Conservation (phyloP, 2,329 filamentous ascomycete species). For the Tolypocladium tropicale region DNA sequence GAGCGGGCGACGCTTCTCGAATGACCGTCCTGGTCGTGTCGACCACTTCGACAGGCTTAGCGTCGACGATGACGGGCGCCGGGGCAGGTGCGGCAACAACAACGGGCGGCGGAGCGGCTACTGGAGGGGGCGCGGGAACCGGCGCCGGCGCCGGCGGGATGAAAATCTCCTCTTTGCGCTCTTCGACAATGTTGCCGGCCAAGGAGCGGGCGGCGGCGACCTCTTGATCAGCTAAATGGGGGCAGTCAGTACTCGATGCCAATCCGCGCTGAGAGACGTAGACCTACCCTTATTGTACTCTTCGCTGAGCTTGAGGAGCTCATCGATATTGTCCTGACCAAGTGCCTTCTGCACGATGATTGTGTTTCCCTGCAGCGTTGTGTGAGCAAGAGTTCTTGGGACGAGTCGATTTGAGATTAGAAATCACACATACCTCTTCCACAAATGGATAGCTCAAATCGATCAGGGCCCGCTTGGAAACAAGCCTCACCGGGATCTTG, state of each 20-base stretch:
- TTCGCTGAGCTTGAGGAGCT: slow-evolving; percentile 74
- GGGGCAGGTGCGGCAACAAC: slow-evolving; percentile 15
- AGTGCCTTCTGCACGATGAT: slow-evolving; percentile 77
- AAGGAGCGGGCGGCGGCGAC: slow-evolving; percentile 34
- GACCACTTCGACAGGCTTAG: slow-evolving; percentile 26
- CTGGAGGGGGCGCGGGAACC: not conserved
- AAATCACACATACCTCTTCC: slow-evolving; percentile 61
- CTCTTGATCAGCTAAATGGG: slow-evolving; percentile 30
- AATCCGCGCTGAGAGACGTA: too few species aligned
- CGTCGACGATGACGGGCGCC: slow-evolving; percentile 18
- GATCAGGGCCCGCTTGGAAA: slow-evolving; percentile 69
- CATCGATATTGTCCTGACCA: slow-evolving; percentile 84
- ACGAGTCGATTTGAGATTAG: not conserved
- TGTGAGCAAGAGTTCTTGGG: slow-evolving; percentile 4
- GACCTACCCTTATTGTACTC: slow-evolving; percentile 53
- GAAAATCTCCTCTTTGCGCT: slow-evolving; percentile 33
- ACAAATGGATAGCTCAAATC: slow-evolving; percentile 80
- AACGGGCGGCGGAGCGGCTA: slow-evolving; percentile 11
- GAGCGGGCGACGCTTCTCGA: slow-evolving; percentile 39
- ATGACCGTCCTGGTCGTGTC: slow-evolving; percentile 37
- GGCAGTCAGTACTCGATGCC: not conserved
- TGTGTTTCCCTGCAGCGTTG: slow-evolving; percentile 52
- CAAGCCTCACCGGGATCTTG: slow-evolving; percentile 69
- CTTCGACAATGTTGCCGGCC: slow-evolving; percentile 35
- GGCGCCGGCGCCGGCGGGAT: slow-evolving; percentile 14